Conservation (phyloP, 1,139 yeast genomes). For the Yamadazyma dushanensis region DNA sequence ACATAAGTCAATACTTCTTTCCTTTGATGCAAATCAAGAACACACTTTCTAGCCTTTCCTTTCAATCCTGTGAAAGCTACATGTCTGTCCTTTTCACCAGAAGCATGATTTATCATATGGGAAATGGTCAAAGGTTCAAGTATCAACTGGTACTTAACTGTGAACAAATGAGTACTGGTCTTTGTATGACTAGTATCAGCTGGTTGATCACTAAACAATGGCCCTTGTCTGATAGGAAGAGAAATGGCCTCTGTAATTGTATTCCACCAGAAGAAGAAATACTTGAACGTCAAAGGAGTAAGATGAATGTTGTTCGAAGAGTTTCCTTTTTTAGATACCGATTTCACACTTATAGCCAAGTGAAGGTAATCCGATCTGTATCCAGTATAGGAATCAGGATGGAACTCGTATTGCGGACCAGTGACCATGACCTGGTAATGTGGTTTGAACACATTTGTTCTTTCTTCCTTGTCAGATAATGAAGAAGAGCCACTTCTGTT, state of each 20-base stretch:
- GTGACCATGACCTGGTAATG: constrained; percentile 47
- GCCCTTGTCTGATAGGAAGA: constrained; percentile 75
- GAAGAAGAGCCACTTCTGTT: constrained; percentile 21
- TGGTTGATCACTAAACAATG: constrained; percentile 47
- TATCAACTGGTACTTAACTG: constrained; percentile 77
- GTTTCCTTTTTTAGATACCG: constrained; percentile 31
- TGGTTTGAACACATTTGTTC: constrained; percentile 35
- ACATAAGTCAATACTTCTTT: constrained; percentile 65
- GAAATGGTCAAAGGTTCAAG: constrained; percentile 73
- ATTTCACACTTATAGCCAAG: constrained; percentile 59
- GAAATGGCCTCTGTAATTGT: constrained; percentile 69
- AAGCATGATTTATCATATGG: constrained; percentile 66
- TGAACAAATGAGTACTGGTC: constrained; percentile 75
- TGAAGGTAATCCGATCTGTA: constrained; percentile 81
- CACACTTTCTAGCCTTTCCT: constrained; percentile 63
- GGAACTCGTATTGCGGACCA: constrained; percentile 39
- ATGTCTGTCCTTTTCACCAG: constrained; percentile 43
- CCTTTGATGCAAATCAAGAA: constrained; percentile 80
- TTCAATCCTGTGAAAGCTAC: constrained; percentile 78
- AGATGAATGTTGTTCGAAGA: constrained; percentile 73
- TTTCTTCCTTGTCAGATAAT: constrained; percentile 33
- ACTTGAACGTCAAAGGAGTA: constrained; percentile 65
- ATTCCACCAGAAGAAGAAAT: constrained; percentile 84
- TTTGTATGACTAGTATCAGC: constrained; percentile 44
- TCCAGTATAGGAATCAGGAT: constrained; percentile 73